Evolutionary conservation across 345 rosid genomes (phyloP).

Genomic region (Euphorbia lathyris): DNA sequence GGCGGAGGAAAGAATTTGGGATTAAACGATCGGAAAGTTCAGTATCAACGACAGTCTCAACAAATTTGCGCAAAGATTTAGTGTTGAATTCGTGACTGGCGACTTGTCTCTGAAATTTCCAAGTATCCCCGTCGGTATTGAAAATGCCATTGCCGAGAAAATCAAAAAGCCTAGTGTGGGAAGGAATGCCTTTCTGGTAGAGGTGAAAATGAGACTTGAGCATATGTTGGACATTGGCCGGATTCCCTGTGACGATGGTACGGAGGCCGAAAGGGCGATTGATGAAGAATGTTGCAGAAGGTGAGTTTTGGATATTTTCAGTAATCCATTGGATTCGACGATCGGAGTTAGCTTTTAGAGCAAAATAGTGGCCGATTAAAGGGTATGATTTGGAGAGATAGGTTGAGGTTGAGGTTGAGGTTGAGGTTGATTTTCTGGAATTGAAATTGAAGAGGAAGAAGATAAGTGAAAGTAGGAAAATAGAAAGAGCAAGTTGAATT

Average conservation of each 20-base stretch:
- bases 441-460: constrained; percentile 21
- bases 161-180: constrained; percentile 35
- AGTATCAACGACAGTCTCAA: constrained; percentile 49
- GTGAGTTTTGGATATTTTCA: constrained; percentile 41
- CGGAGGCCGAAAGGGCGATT: constrained; percentile 34
- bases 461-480: constrained; percentile 14
- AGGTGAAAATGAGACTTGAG: constrained; percentile 56
- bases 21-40: constrained; percentile 54
- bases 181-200: constrained; percentile 50
- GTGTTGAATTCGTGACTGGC: constrained; percentile 76
- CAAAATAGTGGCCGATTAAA: constrained; percentile 44
- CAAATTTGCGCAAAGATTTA: constrained; percentile 59
- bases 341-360: constrained; percentile 31
- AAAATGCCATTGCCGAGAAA: constrained; percentile 75
- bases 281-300: constrained; percentile 50
- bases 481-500: background rate
- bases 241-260: constrained; percentile 52
- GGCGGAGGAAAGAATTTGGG: constrained; percentile 47
- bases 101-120: constrained; percentile 72
- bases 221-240: constrained; percentile 53
- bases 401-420: constrained; percentile 1
- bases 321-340: constrained; percentile 54
- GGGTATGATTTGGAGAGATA: constrained; percentile 48
- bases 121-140: constrained; percentile 54
- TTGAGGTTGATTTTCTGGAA: background rate